phyloP scores from a whole-genome alignment of 2,329 filamentous ascomycete genomes.

The Xylariomycetidae sp. region DNA sequence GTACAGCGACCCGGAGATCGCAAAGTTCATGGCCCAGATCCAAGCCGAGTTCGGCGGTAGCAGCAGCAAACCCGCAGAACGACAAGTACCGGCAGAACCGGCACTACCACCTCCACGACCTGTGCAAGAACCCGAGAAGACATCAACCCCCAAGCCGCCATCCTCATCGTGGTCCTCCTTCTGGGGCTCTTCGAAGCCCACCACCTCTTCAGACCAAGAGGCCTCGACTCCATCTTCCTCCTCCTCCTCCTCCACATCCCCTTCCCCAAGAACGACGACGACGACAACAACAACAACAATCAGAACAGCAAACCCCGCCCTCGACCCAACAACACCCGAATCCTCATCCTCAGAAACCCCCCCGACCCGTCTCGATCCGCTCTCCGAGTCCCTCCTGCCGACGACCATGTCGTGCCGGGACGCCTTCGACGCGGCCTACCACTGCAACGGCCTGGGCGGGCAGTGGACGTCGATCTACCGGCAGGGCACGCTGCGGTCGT shows the following conservation, averaged over 20 bases:
- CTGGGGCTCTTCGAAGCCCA: constrained; percentile 26
- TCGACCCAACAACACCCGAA: constrained; percentile 8
- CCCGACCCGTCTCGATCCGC: constrained; percentile 30
- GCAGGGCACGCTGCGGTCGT: constrained; percentile 70
- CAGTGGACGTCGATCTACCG: constrained; percentile 93
- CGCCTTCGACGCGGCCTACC: constrained; percentile 89
- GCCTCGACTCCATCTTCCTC: constrained; percentile 27
- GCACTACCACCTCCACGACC: constrained; percentile 7
- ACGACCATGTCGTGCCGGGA: constrained; percentile 82
- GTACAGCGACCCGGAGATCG: constrained; percentile 45
- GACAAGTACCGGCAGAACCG: constrained; percentile 5
- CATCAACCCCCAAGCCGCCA: no score
- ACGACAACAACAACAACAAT: no score
- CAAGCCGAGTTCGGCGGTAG: constrained; percentile 20
- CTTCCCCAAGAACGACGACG: no score
- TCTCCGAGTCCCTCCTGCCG: constrained; percentile 69
- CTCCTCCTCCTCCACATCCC: constrained; percentile 19
- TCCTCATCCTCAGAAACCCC: constrained; percentile 17
- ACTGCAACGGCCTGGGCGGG: constrained; percentile 86
- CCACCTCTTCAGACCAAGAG: constrained; percentile 20
- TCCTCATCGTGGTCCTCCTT: constrained; percentile 21
- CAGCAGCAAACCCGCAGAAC: constrained; percentile 2
- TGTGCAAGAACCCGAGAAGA: constrained; percentile 5
- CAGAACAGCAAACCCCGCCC: constrained; percentile 14
- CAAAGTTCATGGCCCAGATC: constrained; percentile 45